A percentile compares a stretch with the other conserved stretches of the same genome.
phyloP scores from a whole-genome alignment of 2,329 filamentous ascomycete genomes.

The Cytospora piceae region DNA sequence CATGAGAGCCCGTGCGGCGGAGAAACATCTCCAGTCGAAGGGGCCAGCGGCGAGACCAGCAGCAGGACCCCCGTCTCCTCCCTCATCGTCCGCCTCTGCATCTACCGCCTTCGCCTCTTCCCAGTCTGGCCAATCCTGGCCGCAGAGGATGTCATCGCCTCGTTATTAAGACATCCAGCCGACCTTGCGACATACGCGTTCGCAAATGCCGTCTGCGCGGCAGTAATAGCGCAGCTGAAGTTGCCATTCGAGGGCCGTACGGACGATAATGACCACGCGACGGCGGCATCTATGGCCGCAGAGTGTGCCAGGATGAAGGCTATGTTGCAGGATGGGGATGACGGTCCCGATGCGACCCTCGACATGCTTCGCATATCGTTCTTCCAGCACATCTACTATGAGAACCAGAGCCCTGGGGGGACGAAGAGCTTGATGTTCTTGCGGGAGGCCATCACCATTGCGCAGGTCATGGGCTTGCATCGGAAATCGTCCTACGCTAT shows the following conservation, averaged over 20 bases:
- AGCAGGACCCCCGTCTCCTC: constrained; percentile 30
- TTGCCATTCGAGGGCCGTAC: constrained; percentile 39
- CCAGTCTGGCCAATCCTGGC: constrained; percentile 57
- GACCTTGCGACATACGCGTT: constrained; percentile 45
- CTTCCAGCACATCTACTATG: constrained; percentile 56
- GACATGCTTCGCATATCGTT: constrained; percentile 52
- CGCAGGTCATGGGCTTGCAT: constrained; percentile 53
- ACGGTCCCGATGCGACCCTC: constrained; percentile 41
- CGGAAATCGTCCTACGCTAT: constrained; percentile 46
- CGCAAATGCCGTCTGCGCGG: constrained; percentile 51
- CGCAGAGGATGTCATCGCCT: constrained; percentile 46
- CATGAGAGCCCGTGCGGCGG: constrained; percentile 13
- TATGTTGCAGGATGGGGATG: constrained; percentile 30
- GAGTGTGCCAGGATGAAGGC: constrained; percentile 42
- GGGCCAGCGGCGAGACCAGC: constrained; percentile 12
- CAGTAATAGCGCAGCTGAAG: constrained; percentile 53
- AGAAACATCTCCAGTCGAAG: background rate
- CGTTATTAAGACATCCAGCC: constrained; percentile 40
- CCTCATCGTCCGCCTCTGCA: constrained; percentile 43
- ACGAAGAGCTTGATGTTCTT: constrained; percentile 52
- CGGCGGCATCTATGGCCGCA: constrained; percentile 40
- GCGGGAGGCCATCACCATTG: constrained; percentile 55
- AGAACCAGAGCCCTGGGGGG: constrained; percentile 52
- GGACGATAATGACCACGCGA: constrained; percentile 38
- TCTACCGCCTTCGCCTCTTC: constrained; percentile 54